Evolutionary conservation across 495 filamentous ascomycete species (phyloP), one percentile per base, ranked within the genome.

Genomic region (Aspergillus panamensis): DNA sequence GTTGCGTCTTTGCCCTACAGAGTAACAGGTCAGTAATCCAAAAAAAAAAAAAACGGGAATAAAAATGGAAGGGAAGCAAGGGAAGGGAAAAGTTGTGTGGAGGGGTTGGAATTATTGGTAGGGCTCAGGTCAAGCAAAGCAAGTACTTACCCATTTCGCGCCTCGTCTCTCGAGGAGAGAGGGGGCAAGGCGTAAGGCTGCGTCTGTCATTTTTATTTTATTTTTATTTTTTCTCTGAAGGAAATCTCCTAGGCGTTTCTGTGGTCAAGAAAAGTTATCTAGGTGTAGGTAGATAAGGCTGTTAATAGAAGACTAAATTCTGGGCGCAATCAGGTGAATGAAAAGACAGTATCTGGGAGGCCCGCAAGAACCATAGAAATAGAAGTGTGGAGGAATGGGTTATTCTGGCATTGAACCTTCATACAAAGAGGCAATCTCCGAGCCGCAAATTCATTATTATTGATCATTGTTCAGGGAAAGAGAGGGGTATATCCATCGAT

Each of bases 121-220:
- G 25, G 25, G 25, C 25, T 25, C 0, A 40, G 16, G 3, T n/a
- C n/a, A 40, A 5, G 3, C 37, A 40, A 12, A 14, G 0, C 6
- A 8, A 40, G 19, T 47, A 49, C 20, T 13, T 49, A 49, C 47
- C 47, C 47, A 49, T 49, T 30, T 49, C 10, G 47, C 47, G 12
- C 47, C 47, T 17, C 47, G 20, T 13, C 47, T 49, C 13, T 49
- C 47, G 6, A 49, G 13, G 20, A 49, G 47, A 31, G 20, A 29
- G 0, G 20, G 47, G 13, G 21, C 20, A 3, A 49, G 12, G 9
- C 20, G 20, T 12, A 49, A 19, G 1, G 47, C 10, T 30, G 20
- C 47, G 47, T 49, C 47, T 45, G 19, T 45, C 42, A 45, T 45
- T 17, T 6, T 45, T 5, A 19, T 7, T 45, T 45, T 16, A 10